Evolutionary conservation across 306 rosid genomes (phyloP).

Genomic region (Trifolium repens): DNA sequence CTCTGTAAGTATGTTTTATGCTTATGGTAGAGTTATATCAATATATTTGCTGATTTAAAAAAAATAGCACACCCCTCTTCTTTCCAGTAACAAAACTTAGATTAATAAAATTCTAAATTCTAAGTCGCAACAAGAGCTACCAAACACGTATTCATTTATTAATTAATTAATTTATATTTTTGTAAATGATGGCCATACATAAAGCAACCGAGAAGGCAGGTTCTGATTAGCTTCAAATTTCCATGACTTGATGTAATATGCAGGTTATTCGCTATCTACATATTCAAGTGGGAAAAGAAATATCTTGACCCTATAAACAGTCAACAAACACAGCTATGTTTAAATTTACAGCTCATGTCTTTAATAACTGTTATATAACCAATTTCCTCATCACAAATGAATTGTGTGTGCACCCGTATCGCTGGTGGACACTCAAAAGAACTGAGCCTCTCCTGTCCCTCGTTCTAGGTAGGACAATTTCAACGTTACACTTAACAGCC

Average conservation of each 20-base stretch:
- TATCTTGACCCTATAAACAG: conserved; percentile 4
- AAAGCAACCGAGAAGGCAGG: not conserved
- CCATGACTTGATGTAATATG: conserved; percentile 25
- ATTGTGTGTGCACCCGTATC: conserved; percentile 2
- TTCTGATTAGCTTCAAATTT: conserved; percentile 16
- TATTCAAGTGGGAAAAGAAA: conserved; percentile 1
- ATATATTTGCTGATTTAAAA: no score
- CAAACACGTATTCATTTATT: not conserved
- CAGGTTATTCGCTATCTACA: conserved; percentile 21
- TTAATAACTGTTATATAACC: not conserved
- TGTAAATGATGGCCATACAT: not conserved
- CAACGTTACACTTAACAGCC: not conserved
- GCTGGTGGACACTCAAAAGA: conserved; percentile 26
- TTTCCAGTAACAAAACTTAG: not conserved
- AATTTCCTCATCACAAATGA: conserved; percentile 15
- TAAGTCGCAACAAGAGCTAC: conserved; percentile 18
- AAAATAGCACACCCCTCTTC: not conserved
- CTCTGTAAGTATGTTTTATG: no score
- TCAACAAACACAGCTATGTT: not conserved
- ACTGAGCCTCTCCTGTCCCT: not conserved
- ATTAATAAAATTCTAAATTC: not conserved
- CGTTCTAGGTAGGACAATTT: not conserved
- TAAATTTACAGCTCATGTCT: not conserved
- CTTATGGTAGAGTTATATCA: no score
- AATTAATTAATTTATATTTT: not conserved